Evolutionary conservation across 345 rosid genomes (phyloP).

Genomic region (Geranium rotundifolium): DNA sequence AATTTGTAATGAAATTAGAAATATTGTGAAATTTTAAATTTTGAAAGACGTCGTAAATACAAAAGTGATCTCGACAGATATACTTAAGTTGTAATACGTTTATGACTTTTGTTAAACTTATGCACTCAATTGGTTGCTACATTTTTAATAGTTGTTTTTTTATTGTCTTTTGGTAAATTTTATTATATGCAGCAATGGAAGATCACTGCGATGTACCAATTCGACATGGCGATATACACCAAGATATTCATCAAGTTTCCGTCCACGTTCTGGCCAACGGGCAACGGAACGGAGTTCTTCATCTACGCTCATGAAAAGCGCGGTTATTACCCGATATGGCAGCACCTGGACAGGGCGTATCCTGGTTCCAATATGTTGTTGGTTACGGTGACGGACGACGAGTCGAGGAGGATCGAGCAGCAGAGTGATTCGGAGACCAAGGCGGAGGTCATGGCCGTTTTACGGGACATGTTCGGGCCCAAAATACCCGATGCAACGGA

Average conservation of each 20-base stretch:
- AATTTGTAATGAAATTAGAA: too few relatives aligned
- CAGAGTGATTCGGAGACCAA: not conserved
- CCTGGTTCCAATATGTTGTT: slow-evolving; percentile 15
- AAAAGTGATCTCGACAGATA: too few relatives aligned
- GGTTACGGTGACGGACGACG: slow-evolving; percentile 13
- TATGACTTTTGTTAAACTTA: too few relatives aligned
- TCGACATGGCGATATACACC: slow-evolving; percentile 22
- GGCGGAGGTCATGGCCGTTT: slow-evolving; percentile 10
- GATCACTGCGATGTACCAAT: slow-evolving; percentile 15
- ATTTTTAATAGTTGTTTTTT: too few relatives aligned
- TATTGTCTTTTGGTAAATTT: too few relatives aligned
- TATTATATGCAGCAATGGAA: slow-evolving; percentile 23
- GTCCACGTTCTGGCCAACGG: slow-evolving; percentile 21
- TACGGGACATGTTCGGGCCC: slow-evolving; percentile 13
- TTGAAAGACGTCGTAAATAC: too few relatives aligned
- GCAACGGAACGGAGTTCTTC: slow-evolving; percentile 24
- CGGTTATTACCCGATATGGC: slow-evolving; percentile 4
- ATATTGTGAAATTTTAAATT: too few relatives aligned
- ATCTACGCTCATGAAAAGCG: slow-evolving; percentile 13
- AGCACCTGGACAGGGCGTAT: slow-evolving; percentile 11
- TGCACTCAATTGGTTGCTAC: too few relatives aligned
- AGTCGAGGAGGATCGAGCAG: slow-evolving; percentile 12
- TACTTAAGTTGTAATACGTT: too few relatives aligned
- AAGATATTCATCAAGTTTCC: slow-evolving; percentile 26
- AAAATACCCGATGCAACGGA: slow-evolving; percentile 9